Percentiles rank a stretch among this genome's conserved stretches.
Evolutionary conservation across 164 flowering plant species (phyloP).

Genomic region (Berberis vulgaris): DNA sequence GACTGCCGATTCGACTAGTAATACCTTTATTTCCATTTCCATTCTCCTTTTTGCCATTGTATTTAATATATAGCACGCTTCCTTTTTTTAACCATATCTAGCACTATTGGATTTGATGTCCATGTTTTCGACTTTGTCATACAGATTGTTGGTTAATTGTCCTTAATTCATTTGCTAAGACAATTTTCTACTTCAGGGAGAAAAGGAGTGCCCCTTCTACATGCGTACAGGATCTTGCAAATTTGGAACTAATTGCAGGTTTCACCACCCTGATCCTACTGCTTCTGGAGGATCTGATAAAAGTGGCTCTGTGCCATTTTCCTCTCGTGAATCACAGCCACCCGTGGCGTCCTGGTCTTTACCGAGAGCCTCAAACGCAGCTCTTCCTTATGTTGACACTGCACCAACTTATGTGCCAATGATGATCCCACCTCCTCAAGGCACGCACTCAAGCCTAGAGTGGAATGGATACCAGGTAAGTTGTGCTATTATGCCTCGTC

Average conservation of each 20-base stretch:
- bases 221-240: conserved; percentile 96
- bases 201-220: conserved; percentile 79
- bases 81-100: too few relatives aligned
- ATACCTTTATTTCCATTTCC: not conserved
- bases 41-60: not conserved
- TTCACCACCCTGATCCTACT: conserved; percentile 92
- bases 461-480: conserved; percentile 87
- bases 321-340: conserved; percentile 29
- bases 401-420: conserved; percentile 32
- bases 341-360: conserved; percentile 47
- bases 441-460: conserved; percentile 32
- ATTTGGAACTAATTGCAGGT: conserved; percentile 70
- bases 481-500: not conserved
- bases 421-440: conserved; percentile 46
- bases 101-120: not conserved
- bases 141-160: not conserved
- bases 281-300: conserved; percentile 40
- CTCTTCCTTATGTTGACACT: conserved; percentile 24
- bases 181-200: conserved; percentile 48
- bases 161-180: not conserved
- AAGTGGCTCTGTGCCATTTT: conserved; percentile 37
- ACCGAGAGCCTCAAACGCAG: conserved; percentile 39
- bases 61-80: too few relatives aligned
- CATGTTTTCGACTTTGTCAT: not conserved
- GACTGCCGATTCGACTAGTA: conserved; percentile 88